phyloP scores from a whole-genome alignment of 2,329 filamentous ascomycete species.

The Colletotrichum sp. region DNA sequence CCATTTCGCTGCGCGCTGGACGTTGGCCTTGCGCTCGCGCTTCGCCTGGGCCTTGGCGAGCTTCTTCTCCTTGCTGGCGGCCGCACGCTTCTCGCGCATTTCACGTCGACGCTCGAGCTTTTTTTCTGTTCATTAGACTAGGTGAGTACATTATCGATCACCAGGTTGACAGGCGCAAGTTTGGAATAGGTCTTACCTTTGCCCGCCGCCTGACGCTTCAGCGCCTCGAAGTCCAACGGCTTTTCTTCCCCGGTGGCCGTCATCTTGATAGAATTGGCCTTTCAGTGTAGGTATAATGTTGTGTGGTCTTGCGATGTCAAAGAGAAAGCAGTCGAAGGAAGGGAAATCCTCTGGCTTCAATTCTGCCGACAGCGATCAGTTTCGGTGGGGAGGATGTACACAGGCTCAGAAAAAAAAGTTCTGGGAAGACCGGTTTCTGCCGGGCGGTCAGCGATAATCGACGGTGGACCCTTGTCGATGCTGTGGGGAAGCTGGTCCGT shows the following conservation, averaged over 20 bases:
- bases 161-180: neutral
- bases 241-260: neutral
- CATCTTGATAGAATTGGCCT: neutral
- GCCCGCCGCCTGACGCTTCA: neutral
- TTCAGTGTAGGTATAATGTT: neutral
- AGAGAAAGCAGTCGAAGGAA: neutral
- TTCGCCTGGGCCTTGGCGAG: constrained; percentile 40
- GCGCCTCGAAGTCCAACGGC: constrained; percentile 21
- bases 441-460: constrained; percentile 28
- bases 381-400: constrained; percentile 3
- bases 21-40: constrained; percentile 39
- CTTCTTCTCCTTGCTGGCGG: constrained; percentile 41
- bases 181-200: neutral
- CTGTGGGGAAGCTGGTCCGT: neutral
- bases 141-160: neutral
- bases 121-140: constrained; percentile 27
- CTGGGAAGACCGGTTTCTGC: constrained; percentile 29
- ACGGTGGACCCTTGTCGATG: neutral
- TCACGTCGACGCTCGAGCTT: constrained; percentile 30
- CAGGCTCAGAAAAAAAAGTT: constrained; percentile 13
- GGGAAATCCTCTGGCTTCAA: neutral
- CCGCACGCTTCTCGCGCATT: constrained; percentile 28
- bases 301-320: neutral
- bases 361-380: neutral
- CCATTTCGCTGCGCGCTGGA: constrained; percentile 36